These are phyloP conservation scores for Penicillium subrubescens DNA, from an alignment of 495 filamentous ascomycete species.

Conservation along the genomic window DNA sequence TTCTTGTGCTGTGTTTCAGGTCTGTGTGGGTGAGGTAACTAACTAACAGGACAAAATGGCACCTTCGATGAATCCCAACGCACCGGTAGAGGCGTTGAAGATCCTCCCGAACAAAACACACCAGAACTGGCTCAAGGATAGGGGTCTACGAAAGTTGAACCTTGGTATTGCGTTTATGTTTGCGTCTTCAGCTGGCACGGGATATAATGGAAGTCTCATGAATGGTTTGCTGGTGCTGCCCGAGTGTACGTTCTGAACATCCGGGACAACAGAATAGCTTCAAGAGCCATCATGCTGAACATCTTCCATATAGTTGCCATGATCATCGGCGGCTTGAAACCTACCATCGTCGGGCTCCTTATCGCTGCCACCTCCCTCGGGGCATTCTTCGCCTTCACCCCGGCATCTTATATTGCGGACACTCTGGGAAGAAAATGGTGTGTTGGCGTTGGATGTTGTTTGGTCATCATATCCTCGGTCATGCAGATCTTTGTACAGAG, in stretches of 20 bases:
- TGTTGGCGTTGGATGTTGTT: slow-evolving; percentile 16
- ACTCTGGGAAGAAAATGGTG: slow-evolving; percentile 23
- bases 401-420: slow-evolving; percentile 29
- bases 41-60: slow-evolving; percentile 13
- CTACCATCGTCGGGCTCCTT: slow-evolving; percentile 28
- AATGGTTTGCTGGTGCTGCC: slow-evolving; percentile 31
- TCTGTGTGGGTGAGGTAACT: slow-evolving; percentile 1
- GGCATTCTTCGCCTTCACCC: slow-evolving; percentile 25
- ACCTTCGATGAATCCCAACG: slow-evolving; percentile 9
- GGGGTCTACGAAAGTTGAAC: slow-evolving; percentile 27
- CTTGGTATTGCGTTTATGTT: slow-evolving; percentile 28
- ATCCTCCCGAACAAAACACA: slow-evolving; percentile 24
- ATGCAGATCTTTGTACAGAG: slow-evolving; percentile 14
- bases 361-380: slow-evolving; percentile 30
- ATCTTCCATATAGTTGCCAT: slow-evolving; percentile 13
- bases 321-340: slow-evolving; percentile 22
- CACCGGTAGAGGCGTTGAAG: slow-evolving; percentile 20
- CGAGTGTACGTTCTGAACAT: slow-evolving; percentile 19
- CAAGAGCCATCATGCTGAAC: neutral
- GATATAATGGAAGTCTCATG: slow-evolving; percentile 31
- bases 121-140: slow-evolving; percentile 29
- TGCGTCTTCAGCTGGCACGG: slow-evolving; percentile 27
- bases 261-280: neutral
- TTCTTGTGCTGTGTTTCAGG: neutral
- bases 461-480: slow-evolving; percentile 21